Base-by-base conservation (phyloP, 75 land plant genomes). In the Adiantum capillusveneris region DNA sequence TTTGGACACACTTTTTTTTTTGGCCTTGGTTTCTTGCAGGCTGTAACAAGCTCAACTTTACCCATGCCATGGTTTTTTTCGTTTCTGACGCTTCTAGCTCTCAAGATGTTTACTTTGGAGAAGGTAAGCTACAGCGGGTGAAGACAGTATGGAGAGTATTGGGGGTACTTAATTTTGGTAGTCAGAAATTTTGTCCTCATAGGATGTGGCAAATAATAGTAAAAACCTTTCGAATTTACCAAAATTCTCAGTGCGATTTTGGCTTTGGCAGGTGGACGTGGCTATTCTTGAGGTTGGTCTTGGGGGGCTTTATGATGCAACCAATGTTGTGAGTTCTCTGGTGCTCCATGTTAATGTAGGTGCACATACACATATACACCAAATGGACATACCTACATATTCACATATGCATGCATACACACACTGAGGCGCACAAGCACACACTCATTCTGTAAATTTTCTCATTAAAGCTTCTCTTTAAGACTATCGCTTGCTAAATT, bases 301-400 rank as follows among this genome's bases (percentile, higher is more conserved):
- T 57, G 96, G 99, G 27, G 99, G 99, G 49, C 88, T 70, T 50
- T 82, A 78, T 75, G 99, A 95, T 78, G 88, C 99, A 60, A 95
- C 99, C 36, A 95, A 95, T 78, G 84, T 84, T 76, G 99, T 92
- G 77, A 70, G 74, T 39, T 37, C 42, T 48, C 50, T 49, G 20
- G n/a, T n/a, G n/a, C n/a, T n/a, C n/a, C n/a, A n/a, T n/a, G n/a
- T n/a, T n/a, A n/a, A n/a, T n/a, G n/a, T n/a, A n/a, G n/a, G n/a
- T n/a, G n/a, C n/a, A n/a, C n/a, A n/a, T n/a, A n/a, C 42, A 39
- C 42, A 39, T 39, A 39, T 39, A 39, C 42, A 7, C 42, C 42
- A 39, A 7, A 39, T 39, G 42, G 7, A 39, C 42, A 39, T 13
- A 39, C 42, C 7, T 13, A 39, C 42, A 39, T 13, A 39, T 13